Conservation (phyloP, 305 asterid species). For the Salvia sclarea region DNA sequence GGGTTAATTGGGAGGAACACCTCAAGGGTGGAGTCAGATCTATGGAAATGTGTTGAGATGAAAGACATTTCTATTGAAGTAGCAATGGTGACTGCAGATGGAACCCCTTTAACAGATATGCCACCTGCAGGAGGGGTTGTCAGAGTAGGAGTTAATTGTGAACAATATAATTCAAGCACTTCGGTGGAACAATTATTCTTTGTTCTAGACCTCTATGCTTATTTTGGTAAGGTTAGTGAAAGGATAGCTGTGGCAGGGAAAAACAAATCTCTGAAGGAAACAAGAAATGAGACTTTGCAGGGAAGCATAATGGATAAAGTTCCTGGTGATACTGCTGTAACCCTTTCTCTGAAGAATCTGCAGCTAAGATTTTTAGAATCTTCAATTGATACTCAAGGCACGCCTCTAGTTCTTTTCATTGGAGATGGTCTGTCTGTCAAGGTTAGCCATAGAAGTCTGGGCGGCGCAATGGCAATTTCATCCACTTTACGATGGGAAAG, state of each 20-base stretch:
- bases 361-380: slow-evolving; percentile 82
- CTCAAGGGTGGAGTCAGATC: slow-evolving; percentile 44
- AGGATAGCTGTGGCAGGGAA: slow-evolving; percentile 66
- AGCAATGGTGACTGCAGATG: slow-evolving; percentile 98
- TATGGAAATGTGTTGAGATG: slow-evolving; percentile 87
- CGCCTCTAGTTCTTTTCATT: slow-evolving; percentile 74
- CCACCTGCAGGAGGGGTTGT: slow-evolving; percentile 98
- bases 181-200: slow-evolving; percentile 93
- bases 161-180: slow-evolving; percentile 77
- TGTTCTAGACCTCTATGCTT: slow-evolving; percentile 77
- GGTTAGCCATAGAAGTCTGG: slow-evolving; percentile 85
- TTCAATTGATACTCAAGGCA: slow-evolving; percentile 51
- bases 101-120: slow-evolving; percentile 75
- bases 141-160: slow-evolving; percentile 87
- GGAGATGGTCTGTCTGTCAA: slow-evolving; percentile 73
- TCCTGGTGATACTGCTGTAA: slow-evolving; percentile 90
- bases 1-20: slow-evolving; percentile 36
- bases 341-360: slow-evolving; percentile 65
- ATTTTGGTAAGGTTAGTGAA: slow-evolving; percentile 81
- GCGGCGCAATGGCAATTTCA: slow-evolving; percentile 93
- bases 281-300: slow-evolving; percentile 46
- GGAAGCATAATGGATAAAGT: slow-evolving; percentile 59
- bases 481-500: slow-evolving; percentile 85
- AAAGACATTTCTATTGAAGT: slow-evolving; percentile 74
- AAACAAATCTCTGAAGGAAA: slow-evolving; percentile 44